These are phyloP conservation scores for Mycena leptocephala DNA, from an alignment of 768 basidiomycete genomes.

Conservation along the genomic window DNA sequence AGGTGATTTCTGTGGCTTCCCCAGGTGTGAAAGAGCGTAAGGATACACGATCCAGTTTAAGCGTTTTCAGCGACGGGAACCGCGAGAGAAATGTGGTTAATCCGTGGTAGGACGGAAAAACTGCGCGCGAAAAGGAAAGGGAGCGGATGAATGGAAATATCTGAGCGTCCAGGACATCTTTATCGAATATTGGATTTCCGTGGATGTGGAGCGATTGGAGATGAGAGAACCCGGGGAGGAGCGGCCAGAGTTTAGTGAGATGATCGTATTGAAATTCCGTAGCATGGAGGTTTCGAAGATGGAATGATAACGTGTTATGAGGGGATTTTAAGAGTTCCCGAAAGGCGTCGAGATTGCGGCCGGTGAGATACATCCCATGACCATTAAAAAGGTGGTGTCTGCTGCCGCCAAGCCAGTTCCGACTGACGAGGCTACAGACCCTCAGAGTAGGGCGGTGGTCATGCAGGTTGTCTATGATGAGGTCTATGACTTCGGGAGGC, in stretches of 20 bases:
- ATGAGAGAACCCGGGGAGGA: background rate
- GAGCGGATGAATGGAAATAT: background rate
- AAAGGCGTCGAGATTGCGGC: background rate
- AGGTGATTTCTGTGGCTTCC: background rate
- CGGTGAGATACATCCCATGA: background rate
- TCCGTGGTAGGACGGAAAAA: background rate
- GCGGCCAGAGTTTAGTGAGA: background rate
- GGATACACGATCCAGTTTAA: background rate
- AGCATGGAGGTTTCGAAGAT: background rate
- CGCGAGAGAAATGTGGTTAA: background rate
- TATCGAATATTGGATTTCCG: background rate
- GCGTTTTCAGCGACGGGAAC: background rate
- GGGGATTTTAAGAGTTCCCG: background rate
- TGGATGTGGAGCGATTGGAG: background rate
- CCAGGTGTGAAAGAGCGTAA: no score
- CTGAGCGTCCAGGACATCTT: background rate
- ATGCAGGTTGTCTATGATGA: constrained; percentile 24
- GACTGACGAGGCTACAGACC: constrained; percentile 16
- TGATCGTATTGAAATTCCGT: background rate
- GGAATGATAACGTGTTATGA: background rate
- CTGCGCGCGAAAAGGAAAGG: background rate
- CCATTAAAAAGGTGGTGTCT: constrained; percentile 17
- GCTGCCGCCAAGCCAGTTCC: constrained; percentile 16
- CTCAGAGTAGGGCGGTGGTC: background rate
- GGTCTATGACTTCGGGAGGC: constrained; percentile 22